phyloP scores from a whole-genome alignment of 257 asterid genomes.

The Nicotiana knightiana region DNA sequence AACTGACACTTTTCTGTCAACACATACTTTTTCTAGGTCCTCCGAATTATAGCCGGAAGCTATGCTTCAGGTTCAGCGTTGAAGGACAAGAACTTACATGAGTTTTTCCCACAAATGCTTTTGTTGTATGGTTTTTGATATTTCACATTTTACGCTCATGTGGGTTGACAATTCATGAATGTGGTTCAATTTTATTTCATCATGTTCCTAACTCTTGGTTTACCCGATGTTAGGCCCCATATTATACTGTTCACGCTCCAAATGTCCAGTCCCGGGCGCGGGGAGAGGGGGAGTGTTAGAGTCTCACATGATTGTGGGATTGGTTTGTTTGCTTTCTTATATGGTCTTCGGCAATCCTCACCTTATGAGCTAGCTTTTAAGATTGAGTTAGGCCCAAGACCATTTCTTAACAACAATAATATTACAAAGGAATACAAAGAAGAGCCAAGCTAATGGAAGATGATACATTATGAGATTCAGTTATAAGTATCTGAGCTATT shows the following conservation, averaged over 20 bases:
- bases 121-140: neutral
- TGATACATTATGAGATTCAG: neutral
- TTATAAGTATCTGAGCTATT: neutral
- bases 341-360: no score
- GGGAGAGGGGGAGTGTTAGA: no score
- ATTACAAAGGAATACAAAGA: neutral
- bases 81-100: neutral
- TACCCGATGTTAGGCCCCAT: no score
- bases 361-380: no score
- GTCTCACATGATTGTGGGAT: no score
- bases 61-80: neutral
- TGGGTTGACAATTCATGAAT: neutral
- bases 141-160: neutral
- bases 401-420: no score
- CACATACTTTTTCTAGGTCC: neutral
- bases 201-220: no score
- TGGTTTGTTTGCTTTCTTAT: no score
- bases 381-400: no score
- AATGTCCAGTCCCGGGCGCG: no score
- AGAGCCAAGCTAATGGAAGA: neutral
- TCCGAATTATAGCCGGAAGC: neutral
- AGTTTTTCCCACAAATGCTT: neutral
- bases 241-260: no score
- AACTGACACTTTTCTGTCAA: neutral
- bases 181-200: neutral